These are phyloP conservation scores for Stephanodiscus triporus DNA, from an alignment of 108 stramenopile genomes.

Conservation along the genomic window DNA sequence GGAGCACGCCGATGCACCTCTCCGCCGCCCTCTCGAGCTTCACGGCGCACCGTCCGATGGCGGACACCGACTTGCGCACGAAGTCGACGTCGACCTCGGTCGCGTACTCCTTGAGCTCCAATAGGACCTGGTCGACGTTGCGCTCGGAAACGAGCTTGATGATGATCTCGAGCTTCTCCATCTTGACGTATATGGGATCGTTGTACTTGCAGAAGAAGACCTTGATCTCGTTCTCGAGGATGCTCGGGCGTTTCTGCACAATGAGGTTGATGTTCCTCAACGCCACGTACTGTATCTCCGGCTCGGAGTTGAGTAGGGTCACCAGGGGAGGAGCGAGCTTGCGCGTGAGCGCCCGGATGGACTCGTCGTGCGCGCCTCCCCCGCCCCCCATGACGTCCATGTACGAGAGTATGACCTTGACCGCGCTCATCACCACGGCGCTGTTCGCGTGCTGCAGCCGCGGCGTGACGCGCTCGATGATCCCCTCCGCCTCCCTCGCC, in stretches of 20 bases:
- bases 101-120: constrained; percentile 99
- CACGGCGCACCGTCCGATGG: constrained; percentile 98
- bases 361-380: constrained; percentile 64
- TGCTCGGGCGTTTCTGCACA: constrained; percentile 95
- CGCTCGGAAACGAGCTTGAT: constrained; percentile 96
- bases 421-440: constrained; percentile 98
- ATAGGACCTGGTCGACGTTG: constrained; percentile 97
- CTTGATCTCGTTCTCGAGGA: constrained; percentile 98
- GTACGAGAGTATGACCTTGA: constrained; percentile 97
- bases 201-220: constrained; percentile 99
- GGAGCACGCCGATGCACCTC: constrained; percentile 97
- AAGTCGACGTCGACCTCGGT: constrained; percentile 99
- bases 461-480: constrained; percentile 99
- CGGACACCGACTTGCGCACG: constrained; percentile 96
- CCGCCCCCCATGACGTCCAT: constrained; percentile 90
- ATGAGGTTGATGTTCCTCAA: constrained; percentile 99
- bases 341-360: constrained; percentile 81
- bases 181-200: constrained; percentile 99
- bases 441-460: constrained; percentile 98
- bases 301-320: constrained; percentile 95
- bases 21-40: constrained; percentile 98
- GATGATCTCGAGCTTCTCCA: constrained; percentile 99
- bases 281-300: constrained; percentile 99
- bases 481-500: constrained; percentile 95
- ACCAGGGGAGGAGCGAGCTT: constrained; percentile 99